These are phyloP conservation scores for Gomphus sp. DNA, from an alignment of 1,284 basidiomycete genomes.

Conservation along the genomic window DNA sequence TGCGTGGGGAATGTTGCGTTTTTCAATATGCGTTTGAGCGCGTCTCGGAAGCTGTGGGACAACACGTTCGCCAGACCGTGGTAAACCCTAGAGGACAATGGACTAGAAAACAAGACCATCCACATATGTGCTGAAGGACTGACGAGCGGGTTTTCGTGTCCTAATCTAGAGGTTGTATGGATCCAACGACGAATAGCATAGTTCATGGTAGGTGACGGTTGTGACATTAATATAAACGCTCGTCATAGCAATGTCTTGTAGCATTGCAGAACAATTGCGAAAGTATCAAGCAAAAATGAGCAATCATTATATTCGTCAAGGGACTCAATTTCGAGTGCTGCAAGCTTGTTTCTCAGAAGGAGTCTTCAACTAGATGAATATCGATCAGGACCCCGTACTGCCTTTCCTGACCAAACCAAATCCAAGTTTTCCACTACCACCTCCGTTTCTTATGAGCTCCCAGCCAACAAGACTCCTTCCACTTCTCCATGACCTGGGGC, in stretches of 20 bases:
- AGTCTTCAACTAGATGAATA: not conserved
- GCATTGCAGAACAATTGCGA: not conserved
- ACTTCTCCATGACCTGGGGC: not conserved
- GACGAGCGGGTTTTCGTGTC: conserved; percentile 9
- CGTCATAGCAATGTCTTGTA: no score
- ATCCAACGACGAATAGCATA: not conserved
- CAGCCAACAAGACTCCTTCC: conserved; percentile 8
- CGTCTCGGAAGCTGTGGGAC: conserved; percentile 12
- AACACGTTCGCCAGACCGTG: not conserved
- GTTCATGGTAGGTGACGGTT: not conserved
- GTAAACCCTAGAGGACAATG: conserved; percentile 3
- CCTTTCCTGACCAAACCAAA: conserved; percentile 8
- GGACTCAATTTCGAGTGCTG: not conserved
- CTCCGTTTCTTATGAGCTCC: conserved; percentile 2
- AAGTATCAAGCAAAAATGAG: not conserved
- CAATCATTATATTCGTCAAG: not conserved
- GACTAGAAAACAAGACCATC: not conserved
- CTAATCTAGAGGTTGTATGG: not conserved
- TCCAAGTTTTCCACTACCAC: conserved; percentile 2
- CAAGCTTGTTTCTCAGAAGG: not conserved
- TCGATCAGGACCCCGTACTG: not conserved
- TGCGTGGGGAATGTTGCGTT: conserved; percentile 56
- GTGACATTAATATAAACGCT: no score
- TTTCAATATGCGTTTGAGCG: conserved; percentile 19
- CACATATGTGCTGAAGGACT: not conserved